These are phyloP conservation scores for Sergeia podlipaevii DNA, from an alignment of 208 protist genomes.

Conservation along the genomic window DNA sequence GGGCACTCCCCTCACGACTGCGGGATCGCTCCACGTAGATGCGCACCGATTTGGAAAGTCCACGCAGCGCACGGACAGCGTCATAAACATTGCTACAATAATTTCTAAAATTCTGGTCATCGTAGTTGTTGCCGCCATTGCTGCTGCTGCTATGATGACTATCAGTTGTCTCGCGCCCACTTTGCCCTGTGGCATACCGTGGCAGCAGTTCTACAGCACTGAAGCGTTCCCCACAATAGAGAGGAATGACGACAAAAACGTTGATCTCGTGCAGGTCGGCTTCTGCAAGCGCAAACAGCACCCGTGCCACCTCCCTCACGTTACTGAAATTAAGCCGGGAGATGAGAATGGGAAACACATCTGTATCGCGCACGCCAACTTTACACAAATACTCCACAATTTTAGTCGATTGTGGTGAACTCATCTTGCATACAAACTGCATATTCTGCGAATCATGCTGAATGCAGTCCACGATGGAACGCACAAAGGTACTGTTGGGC, in stretches of 20 bases:
- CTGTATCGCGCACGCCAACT: constrained; percentile 46
- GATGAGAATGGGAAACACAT: constrained; percentile 48
- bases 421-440: constrained; percentile 73
- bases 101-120: constrained; percentile 3
- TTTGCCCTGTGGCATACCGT: too few relatives aligned
- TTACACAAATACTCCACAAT: constrained; percentile 61
- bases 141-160: neutral
- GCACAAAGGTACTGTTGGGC: constrained; percentile 49
- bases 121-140: neutral
- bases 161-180: too few relatives aligned
- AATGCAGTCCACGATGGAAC: constrained; percentile 52
- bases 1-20: neutral
- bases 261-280: constrained; percentile 43
- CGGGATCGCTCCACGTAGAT: constrained; percentile 39
- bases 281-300: constrained; percentile 69
- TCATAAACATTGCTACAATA: constrained; percentile 64
- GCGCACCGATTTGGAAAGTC: constrained; percentile 69
- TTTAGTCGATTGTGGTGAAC: constrained; percentile 72
- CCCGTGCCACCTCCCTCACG: constrained; percentile 58
- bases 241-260: constrained; percentile 54
- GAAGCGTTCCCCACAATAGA: constrained; percentile 81
- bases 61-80: constrained; percentile 72
- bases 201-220: too few relatives aligned
- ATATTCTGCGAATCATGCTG: constrained; percentile 60
- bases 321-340: constrained; percentile 54